Base-by-base conservation (phyloP, 208 protist genomes). In the Acanthamoeba comandoni region DNA sequence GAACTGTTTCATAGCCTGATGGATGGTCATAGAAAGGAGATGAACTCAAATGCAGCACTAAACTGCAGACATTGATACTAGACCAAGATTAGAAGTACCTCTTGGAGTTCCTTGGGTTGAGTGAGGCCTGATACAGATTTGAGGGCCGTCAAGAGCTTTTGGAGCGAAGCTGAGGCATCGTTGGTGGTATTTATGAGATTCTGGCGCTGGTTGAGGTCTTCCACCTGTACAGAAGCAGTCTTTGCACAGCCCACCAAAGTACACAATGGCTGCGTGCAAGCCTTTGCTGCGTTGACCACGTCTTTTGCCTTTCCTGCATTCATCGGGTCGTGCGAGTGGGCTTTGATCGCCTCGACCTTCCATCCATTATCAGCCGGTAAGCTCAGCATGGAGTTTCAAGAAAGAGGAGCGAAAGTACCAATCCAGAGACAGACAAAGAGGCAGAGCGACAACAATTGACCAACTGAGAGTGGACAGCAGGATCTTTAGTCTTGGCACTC, bases 221-320 rank as follows among this genome's bases (percentile, higher is more conserved):
- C 80, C 0, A 89, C 22, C 13, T 22, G 22, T 13, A n/a, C 17
- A 17, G 35, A 26, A 7, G 80, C 55, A 8, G 52, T 57, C 80
- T 85, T 24, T 8, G 35, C 31, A 24, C 60, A 43, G 26, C 35
- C 80, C 26, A 89, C 48, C 2, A 89, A 49, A 8, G 55, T 70
- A 11, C 60, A 57, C 22, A 89, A 11, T 17, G 80, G 58, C 19
- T 29, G 22, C 0, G 58, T 57, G 31, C 60, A 57, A 29, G 58
- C n/a, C 80, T 71, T 89, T 11, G 80, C 80, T 22, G 80, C 57
- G 7, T n/a, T 48, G 3, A 89, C 60, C 17, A 89, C 60, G 58
- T 26, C 24, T 65, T 65, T 65, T 26, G 26, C 35, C 3, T 57
- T 17, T 19, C 62, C 58, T 12, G 55, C 22, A 4, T 48, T 43